Evolutionary conservation across 495 filamentous ascomycete genomes (phyloP), one percentile per base, ranked within the genome.

Genomic region (Penicillium ucsense): DNA sequence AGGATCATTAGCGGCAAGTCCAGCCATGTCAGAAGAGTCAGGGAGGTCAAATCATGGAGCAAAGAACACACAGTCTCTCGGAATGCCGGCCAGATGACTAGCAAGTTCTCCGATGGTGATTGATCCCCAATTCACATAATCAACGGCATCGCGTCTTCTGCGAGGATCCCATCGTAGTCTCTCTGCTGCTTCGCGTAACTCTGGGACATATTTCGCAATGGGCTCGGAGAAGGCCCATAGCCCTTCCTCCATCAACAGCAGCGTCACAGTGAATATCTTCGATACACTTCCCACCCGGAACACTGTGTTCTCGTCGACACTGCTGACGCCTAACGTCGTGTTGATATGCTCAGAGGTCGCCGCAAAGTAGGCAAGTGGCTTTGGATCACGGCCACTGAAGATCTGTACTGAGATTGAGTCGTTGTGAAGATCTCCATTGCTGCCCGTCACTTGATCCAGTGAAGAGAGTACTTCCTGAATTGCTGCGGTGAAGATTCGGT

Each of bases 51-150:
- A 29, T 28, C n/a, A 8, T 8, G 8, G 37, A 4, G 4, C 0
- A 47, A 35, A 49, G 53, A 42, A 52, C 51, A 2, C 51, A 56
- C 63, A 70, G n/a, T 78, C 70, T 53, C 74, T 60, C 10, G 65
- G 52, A 29, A 77, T 65, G 3, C 76, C 79, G 8, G 76, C 64
- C 41, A 75, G 51, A 44, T 82, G 78, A 46, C 68, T 72, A 0
- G 75, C 74, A 33, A 83, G 51, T 7, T 69, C 63, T 3, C 74
- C 72, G 9, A 82, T 60, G 0, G 77, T 82, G 31, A 81, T 62
- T 27, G 75, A 68, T 20, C 71, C 61, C 80, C 80, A 83, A 10
- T 62, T 59, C 31, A 78, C 63, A 32, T 49, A 46, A 38, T 64
- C 54, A 35, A 62, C 60, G 6, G 60, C 64, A 53, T 79, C 62